These are phyloP conservation scores for Leccinellum luteum DNA, from an alignment of 768 basidiomycete genomes.

Conservation along the genomic window DNA sequence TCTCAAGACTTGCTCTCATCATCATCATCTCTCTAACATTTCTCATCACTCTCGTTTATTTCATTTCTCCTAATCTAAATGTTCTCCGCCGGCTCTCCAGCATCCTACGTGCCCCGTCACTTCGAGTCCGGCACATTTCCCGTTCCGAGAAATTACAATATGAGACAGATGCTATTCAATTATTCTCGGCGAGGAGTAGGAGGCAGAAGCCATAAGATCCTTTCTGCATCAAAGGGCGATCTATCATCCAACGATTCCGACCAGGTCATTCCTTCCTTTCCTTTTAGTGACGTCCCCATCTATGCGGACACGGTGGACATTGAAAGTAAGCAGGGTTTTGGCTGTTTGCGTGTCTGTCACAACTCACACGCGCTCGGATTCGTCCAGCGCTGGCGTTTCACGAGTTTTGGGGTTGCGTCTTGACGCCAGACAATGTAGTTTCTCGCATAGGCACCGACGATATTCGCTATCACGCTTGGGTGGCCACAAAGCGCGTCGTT, in stretches of 20 bases:
- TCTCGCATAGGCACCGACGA: constrained; percentile 24
- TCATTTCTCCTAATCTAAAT: background rate
- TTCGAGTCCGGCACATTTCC: constrained; percentile 29
- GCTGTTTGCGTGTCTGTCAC: constrained; percentile 11
- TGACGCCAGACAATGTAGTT: constrained; percentile 35
- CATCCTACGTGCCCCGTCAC: constrained; percentile 17
- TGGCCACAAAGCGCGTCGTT: constrained; percentile 29
- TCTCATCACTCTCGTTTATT: background rate
- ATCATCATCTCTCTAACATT: background rate
- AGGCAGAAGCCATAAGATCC: background rate
- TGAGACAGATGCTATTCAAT: constrained; percentile 30
- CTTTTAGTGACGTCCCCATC: constrained; percentile 26
- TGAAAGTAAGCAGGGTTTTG: constrained; percentile 31
- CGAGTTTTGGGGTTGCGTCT: constrained; percentile 31
- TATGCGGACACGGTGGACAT: constrained; percentile 43
- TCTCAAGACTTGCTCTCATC: background rate
- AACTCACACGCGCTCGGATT: background rate
- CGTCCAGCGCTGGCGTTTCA: constrained; percentile 33
- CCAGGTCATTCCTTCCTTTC: constrained; percentile 34
- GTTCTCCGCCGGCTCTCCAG: background rate
- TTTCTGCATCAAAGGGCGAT: background rate
- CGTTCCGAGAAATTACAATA: constrained; percentile 22
- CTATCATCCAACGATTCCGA: constrained; percentile 6
- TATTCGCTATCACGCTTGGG: constrained; percentile 35
- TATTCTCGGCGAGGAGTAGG: constrained; percentile 5